Conservation (phyloP, 2,329 filamentous ascomycete species). For the Calonectria pauciramosa region DNA sequence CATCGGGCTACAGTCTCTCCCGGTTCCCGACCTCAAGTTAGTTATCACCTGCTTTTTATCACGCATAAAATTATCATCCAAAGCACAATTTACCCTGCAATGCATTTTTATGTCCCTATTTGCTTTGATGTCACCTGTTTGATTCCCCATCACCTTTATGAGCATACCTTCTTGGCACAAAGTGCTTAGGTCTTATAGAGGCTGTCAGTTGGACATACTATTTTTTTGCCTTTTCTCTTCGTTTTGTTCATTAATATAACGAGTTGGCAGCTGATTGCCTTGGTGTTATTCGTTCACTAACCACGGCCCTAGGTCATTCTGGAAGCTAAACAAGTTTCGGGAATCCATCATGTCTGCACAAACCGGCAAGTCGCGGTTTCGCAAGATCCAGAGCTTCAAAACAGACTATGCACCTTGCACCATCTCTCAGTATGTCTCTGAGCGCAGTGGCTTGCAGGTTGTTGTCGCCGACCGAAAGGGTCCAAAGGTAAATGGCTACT, state of each 20-base stretch:
- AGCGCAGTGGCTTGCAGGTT: slow-evolving; percentile 93
- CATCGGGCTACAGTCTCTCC: slow-evolving; percentile 21
- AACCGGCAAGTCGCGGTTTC: slow-evolving; percentile 74
- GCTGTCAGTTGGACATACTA: neutral
- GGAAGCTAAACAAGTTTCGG: slow-evolving; percentile 36
- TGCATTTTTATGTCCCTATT: neutral
- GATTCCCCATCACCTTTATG: neutral
- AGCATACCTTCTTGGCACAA: neutral
- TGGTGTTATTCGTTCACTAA: neutral
- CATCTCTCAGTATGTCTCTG: slow-evolving; percentile 96
- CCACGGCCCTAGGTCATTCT: slow-evolving; percentile 29
- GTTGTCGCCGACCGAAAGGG: slow-evolving; percentile 93
- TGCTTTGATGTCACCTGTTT: neutral
- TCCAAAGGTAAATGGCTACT: slow-evolving; percentile 96
- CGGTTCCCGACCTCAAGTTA: slow-evolving; percentile 24
- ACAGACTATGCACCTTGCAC: slow-evolving; percentile 90
- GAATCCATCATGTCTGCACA: slow-evolving; percentile 65
- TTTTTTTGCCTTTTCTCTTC: neutral
- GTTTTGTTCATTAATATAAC: slow-evolving; percentile 2
- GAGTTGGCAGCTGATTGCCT: too few species aligned
- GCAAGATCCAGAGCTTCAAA: slow-evolving; percentile 86
- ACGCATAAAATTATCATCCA: neutral
- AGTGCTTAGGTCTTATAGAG: neutral
- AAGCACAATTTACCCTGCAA: neutral
- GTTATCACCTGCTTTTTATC: slow-evolving; percentile 15